Base-by-base conservation (phyloP, 495 filamentous ascomycete species). In the Aspergillus wentii region DNA sequence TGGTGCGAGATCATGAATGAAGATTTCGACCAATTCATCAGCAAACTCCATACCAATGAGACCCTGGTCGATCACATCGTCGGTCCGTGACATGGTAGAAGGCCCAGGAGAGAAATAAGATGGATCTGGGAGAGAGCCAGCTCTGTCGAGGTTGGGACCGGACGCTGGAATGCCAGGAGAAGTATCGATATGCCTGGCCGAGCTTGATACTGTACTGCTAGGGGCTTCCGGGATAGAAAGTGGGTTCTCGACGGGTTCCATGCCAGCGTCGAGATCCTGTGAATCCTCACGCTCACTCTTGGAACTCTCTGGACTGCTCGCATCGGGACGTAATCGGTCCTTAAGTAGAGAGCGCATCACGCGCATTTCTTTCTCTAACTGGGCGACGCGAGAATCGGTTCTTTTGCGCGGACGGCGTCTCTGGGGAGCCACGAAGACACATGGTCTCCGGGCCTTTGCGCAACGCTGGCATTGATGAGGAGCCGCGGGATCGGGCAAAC, bases 301-400 rank as follows among this genome's bases (percentile, higher is more conserved):
- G 10, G 44, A 39, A 8, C 54, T 60, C 17, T 61, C 57, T n/a
- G 46, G 49, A 19, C 55, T 59, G 17, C 54, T 60, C 20, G 66
- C 61, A 30, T 61, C 52, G n/a, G 28, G 8, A 0, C 43, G 54
- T 18, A 65, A 51, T 2, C 60, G 56, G 39, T 52, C 59, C 35
- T 67, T 67, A n/a, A 69, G 49, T 17, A 65, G 48, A 8, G 65
- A 62, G 28, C 63, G 63, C 65, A 69, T 69, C 48, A 61, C 80
- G 52, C 89, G 85, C 52, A 95, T 88, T 63, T 89, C 91, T 65
- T 79, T 88, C 61, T 95, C 88, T 17, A 95, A 68, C 63, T 94
- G 88, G 3, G 87, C 84, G 7, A 95, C 88, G 11, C 88, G 74
- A 28, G 78, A 85, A 53, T 94, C 88, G 16, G 83, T 85, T 61